Evolutionary conservation across 768 basidiomycete genomes (phyloP), one percentile per base, ranked within the genome.

Genomic region (Tricholoma saponaceum): DNA sequence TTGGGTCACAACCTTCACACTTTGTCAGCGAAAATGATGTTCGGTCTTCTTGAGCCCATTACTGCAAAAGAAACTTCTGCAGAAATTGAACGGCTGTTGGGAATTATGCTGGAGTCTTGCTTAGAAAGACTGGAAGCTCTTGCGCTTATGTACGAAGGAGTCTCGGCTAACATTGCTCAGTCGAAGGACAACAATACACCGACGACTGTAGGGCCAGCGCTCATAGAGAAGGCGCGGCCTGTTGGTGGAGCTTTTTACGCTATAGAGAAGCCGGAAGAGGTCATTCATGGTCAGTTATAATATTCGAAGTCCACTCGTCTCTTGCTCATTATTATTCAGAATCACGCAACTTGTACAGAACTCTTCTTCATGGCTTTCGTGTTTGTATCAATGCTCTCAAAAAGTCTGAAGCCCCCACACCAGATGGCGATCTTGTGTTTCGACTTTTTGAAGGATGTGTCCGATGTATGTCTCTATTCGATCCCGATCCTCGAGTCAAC

Each of bases 21-120:
- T 12, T 80, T 98, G 68, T 92, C 91, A 61, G 89, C 90, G 53
- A 98, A 98, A 72, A 86, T 97, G 74, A 86, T 98, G 69, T 90
- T 94, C 66, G 90, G 90, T 60, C 80, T 97, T 50, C 82, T 91
- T 43, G 97, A 98, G 55, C 82, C 85, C 47, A 86, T 98, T 43
- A 73, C 89, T 22, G 73, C 80, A 28, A 95, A 96, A 70, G 89
- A 88, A 50, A 84, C 86, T 0, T 75, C 82, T 22, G 79, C 82
- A 55, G 86, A 84, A 49, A 87, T 92, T 9, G 80, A 83, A 3
- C 79, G 79, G 54, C 76, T 94, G n/a, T 76, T 98, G 6, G 73
- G 76, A 23, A 80, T 84, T 35, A 85, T 98, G 71, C 82, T 97
- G 52, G 87, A 94, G 68, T 87, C 87, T 6, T 89, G 86, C 56